Conservation (phyloP, 345 rosid genomes). For the Durio zibethinus region DNA sequence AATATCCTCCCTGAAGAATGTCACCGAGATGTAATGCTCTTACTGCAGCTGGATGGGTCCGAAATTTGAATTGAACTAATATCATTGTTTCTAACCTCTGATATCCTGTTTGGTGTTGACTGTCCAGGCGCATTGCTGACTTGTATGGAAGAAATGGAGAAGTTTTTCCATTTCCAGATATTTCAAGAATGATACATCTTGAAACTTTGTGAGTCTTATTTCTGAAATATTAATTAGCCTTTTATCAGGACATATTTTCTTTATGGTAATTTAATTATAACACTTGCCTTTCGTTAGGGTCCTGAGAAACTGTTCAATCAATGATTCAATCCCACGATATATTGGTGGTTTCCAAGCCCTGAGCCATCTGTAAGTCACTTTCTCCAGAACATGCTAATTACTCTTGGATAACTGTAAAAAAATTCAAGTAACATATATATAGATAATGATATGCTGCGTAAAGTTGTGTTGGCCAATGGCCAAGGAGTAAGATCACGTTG, state of each 20-base stretch:
- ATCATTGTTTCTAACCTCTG: not conserved
- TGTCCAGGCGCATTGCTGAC: constrained; percentile 8
- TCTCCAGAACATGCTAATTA: not conserved
- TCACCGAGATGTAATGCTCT: constrained; percentile 8
- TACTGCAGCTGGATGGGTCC: not conserved
- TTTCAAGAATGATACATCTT: not conserved
- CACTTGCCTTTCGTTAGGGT: not conserved
- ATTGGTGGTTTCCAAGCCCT: constrained; percentile 1
- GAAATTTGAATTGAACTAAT: not conserved
- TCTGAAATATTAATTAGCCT: not conserved
- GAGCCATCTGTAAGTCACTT: constrained; percentile 3
- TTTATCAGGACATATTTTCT: not conserved
- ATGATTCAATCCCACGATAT: constrained; percentile 3
- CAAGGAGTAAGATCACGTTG: not conserved
- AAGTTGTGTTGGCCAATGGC: not conserved
- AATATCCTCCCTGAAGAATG: not conserved
- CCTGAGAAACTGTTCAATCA: constrained; percentile 12
- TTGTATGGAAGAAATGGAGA: constrained; percentile 8
- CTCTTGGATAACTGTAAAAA: not conserved
- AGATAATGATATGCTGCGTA: not conserved
- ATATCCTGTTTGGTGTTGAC: not conserved
- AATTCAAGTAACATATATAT: not conserved
- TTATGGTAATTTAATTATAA: not conserved
- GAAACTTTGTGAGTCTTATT: constrained; percentile 5
- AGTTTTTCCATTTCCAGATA: not conserved